Evolutionary conservation across 306 rosid genomes (phyloP).

Genomic region (Castanea mollissima): DNA sequence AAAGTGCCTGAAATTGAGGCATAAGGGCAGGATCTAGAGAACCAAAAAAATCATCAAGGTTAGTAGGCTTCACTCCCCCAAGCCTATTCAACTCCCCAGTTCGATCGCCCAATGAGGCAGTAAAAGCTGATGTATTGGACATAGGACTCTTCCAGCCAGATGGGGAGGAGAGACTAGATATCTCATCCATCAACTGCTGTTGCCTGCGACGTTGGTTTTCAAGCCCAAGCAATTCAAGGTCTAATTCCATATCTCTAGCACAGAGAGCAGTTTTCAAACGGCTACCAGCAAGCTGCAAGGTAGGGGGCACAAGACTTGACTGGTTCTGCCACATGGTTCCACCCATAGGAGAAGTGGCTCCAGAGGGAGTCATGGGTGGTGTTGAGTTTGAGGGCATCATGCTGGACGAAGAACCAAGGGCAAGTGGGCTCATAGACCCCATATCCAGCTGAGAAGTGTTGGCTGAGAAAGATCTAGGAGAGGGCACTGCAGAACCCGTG

Average conservation of each 20-base stretch:
- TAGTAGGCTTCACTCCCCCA: conserved; percentile 50
- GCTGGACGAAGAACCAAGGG: conserved; percentile 51
- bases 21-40: conserved; percentile 49
- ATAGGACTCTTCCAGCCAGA: conserved; percentile 56
- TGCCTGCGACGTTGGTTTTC: conserved; percentile 53
- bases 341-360: conserved; percentile 52
- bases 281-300: conserved; percentile 61
- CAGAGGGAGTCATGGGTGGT: conserved; percentile 58
- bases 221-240: conserved; percentile 38
- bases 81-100: conserved; percentile 45
- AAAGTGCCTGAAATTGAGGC: conserved; percentile 56
- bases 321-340: conserved; percentile 60
- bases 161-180: conserved; percentile 49
- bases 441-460: conserved; percentile 42
- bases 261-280: conserved; percentile 50
- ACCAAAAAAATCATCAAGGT: conserved; percentile 59
- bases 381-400: conserved; percentile 47
- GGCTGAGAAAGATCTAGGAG: conserved; percentile 56
- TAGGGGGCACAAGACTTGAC: conserved; percentile 43
- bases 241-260: conserved; percentile 57
- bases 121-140: conserved; percentile 35
- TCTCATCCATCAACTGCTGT: conserved; percentile 53
- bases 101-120: conserved; percentile 38
- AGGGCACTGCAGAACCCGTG: conserved; percentile 85
- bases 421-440: conserved; percentile 47